Evolutionary conservation across 208 protist species (phyloP), one percentile per base, ranked within the genome.

Genomic region (Leptomonas pyrrhocoris): DNA sequence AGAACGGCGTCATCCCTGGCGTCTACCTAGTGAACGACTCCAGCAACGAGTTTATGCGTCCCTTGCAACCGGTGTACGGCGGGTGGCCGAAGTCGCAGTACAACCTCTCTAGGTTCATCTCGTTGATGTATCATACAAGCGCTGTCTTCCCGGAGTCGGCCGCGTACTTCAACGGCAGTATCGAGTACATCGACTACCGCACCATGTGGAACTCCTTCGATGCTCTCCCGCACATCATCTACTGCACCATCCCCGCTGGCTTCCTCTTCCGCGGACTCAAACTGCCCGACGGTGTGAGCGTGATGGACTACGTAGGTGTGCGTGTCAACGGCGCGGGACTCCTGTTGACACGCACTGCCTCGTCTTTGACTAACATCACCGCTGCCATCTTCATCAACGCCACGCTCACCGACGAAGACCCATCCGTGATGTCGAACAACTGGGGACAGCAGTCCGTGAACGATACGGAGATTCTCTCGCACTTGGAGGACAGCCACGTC

Each of bases 401-500:
- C 12, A 40, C 40, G 21, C 67, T 73, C 56, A 30, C 16, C 28
- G 36, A 64, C 5, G 12, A 13, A 18, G 67, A 73, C 46, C 67
- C 67, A 19, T 43, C 65, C 2, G 50, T 79, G 6, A 42, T 79
- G 48, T 70, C 60, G 0, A 79, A 79, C 63, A 77, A 72, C 75
- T 72, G 61, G 68, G 61, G 63, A 1, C 50, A 75, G 46, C 38
- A 15, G 6, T 36, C 38, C 21, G 53, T 68, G 28, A 67, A 50
- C 36, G 25, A 59, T 25, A 12, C 30, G 12, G 23, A 42, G 2
- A 38, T 73, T 7, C 2, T 40, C 25, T 19, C 9, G 18, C 18
- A 31, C 9, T 25, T 2, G 2, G 12, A 40, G 4, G 15, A n/a
- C 34, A n/a, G 2, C 15, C 4, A 12, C 9, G 23, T 64, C 0